Conservation (phyloP, 306 rosid species). For the Acacia crassicarpa region DNA sequence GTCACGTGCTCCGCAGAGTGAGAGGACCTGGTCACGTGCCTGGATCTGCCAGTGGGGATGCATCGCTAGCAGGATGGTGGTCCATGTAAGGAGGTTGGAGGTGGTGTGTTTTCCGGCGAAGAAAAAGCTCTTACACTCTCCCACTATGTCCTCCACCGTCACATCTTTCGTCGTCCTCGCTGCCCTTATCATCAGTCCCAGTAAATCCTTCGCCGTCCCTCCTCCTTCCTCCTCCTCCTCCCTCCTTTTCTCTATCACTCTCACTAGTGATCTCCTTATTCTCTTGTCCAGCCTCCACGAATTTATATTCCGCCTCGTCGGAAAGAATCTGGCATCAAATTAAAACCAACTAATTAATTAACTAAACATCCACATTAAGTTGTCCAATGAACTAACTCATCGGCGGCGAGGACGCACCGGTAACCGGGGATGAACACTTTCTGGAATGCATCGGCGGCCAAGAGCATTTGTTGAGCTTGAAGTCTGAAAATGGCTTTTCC, state of each 20-base stretch:
- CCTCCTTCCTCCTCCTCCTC: not conserved
- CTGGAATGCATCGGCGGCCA: slow-evolving; percentile 86
- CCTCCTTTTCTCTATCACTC: not conserved
- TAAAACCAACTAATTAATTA: slow-evolving; percentile 34
- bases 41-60: not conserved
- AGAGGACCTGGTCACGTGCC: not conserved
- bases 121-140: not conserved
- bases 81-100: not conserved
- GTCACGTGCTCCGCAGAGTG: not conserved
- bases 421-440: slow-evolving; percentile 92
- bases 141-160: not conserved
- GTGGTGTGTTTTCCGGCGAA: not conserved
- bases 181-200: not conserved
- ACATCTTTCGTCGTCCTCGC: not conserved
- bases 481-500: slow-evolving; percentile 79
- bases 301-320: not conserved
- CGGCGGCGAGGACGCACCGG: slow-evolving; percentile 40
- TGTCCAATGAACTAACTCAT: no score
- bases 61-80: not conserved
- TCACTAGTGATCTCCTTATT: not conserved
- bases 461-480: slow-evolving; percentile 77
- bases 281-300: not conserved
- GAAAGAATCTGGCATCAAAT: not conserved
- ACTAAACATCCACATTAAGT: no score
- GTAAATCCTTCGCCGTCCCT: not conserved